These are phyloP conservation scores for Vickermania spadyakhi DNA, from an alignment of 208 protist species.

Conservation along the genomic window DNA sequence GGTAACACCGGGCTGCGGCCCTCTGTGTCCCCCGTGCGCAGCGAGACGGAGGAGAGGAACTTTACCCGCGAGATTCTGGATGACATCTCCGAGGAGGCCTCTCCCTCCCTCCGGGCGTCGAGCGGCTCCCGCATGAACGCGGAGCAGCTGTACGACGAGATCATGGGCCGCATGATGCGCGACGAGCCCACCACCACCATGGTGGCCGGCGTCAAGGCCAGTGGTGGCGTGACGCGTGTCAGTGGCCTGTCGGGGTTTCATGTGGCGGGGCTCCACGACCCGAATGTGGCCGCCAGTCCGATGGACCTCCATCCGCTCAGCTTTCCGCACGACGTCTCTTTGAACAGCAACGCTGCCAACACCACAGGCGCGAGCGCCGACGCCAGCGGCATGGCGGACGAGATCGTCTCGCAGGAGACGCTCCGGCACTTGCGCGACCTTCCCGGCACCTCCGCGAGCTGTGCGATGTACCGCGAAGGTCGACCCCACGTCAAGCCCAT, in stretches of 20 bases:
- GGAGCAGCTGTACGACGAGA: not conserved
- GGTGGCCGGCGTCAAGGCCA: too few species aligned
- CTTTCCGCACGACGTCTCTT: too few species aligned
- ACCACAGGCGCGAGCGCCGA: not conserved
- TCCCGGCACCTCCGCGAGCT: conserved; percentile 52
- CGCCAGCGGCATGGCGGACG: conserved; percentile 4
- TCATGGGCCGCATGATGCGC: not conserved
- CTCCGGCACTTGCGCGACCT: conserved; percentile 90
- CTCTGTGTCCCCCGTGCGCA: not conserved
- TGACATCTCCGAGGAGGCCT: not conserved
- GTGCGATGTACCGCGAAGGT: conserved; percentile 44
- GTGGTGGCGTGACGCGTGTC: too few species aligned
- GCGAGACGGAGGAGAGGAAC: not conserved
- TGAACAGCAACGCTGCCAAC: not conserved
- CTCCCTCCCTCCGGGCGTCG: not conserved
- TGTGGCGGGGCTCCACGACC: too few species aligned
- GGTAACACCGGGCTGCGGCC: not conserved
- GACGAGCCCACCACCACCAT: not conserved
- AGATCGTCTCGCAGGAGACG: conserved; percentile 92
- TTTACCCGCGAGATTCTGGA: not conserved
- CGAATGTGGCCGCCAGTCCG: too few species aligned
- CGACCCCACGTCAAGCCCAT: conserved; percentile 39
- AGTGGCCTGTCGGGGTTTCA: too few species aligned
- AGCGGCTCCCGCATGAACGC: not conserved
- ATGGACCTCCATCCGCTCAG: too few species aligned